Evolutionary conservation across 345 rosid genomes (phyloP), one percentile per base, ranked within the genome.

Genomic region (Dovyalis caffra): DNA sequence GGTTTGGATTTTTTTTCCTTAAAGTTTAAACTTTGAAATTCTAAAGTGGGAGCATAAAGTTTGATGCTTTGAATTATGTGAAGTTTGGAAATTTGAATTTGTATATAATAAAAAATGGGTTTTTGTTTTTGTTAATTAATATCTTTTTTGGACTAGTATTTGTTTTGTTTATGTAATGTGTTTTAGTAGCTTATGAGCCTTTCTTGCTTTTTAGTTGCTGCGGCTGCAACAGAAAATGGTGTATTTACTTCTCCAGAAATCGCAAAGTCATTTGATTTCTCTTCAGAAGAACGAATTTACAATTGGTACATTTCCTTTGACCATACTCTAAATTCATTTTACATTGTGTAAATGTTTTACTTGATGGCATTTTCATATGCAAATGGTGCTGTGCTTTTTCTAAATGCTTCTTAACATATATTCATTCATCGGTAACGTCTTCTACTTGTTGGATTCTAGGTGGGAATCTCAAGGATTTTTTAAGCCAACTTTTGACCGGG

Each of bases 401-500:
- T 73, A 14, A 43, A 65, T 49, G 40, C 37, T 47, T 76, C 29
- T 40, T 71, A 21, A n/a, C 43, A 15, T 66, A 32, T 68, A 14
- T 64, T 65, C 35, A 61, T 57, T 7, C 56, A 33, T 29, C 62
- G 40, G 38, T 71, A 40, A 45, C 37, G 65, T 73, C 66, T 8
- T 71, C 43, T 35, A 43, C 70, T 69, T 80, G 65, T 66, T 80
- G 76, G 40, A 64, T 79, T 75, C 51, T 81, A 95, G 95, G 99
- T 95, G 99, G 97, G 94, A 91, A 81, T 91, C 97, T 70, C 97
- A 90, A 90, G 99, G 97, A 40, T 91, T 83, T 81, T 95, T 95
- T 80, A 95, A 83, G 81, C 99, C 97, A 49, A 88, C 68, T 68
- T 83, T 84, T 75, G 93, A 95, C 60, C 64, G 70, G 51, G 95